Evolutionary conservation across 352 stramenopile species (phyloP).

Genomic region (Elongisporangium senticosum): DNA sequence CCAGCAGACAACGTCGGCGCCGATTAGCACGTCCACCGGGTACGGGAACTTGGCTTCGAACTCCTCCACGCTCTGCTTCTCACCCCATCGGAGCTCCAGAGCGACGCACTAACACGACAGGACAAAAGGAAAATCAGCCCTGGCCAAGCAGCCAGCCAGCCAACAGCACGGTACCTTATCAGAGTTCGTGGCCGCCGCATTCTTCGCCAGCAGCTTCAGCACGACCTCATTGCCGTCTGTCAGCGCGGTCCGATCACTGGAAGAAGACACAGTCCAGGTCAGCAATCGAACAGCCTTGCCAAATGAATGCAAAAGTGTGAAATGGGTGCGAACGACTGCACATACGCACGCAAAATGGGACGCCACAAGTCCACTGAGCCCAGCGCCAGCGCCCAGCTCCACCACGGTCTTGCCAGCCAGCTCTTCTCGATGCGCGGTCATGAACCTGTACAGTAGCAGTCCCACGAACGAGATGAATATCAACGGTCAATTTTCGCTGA

Average conservation of each 20-base stretch:
- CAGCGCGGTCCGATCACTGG: conserved; percentile 37
- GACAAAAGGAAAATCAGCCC: not conserved
- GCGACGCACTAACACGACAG: conserved; percentile 26
- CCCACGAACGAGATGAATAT: conserved; percentile 14
- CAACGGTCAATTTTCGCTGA: not conserved
- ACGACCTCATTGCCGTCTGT: conserved; percentile 77
- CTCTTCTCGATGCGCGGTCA: conserved; percentile 19
- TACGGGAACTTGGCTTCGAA: conserved; percentile 41
- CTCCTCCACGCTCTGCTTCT: conserved; percentile 28
- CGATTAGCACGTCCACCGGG: conserved; percentile 53
- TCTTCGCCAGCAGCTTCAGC: conserved; percentile 46
- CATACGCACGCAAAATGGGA: conserved; percentile 47
- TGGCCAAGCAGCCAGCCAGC: not conserved
- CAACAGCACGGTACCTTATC: conserved; percentile 2
- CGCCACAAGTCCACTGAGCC: conserved; percentile 53
- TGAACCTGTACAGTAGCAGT: conserved; percentile 13
- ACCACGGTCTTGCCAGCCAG: conserved; percentile 42
- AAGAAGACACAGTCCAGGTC: conserved; percentile 9
- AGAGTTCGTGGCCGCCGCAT: conserved; percentile 20
- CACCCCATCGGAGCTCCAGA: conserved; percentile 44
- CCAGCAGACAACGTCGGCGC: conserved; percentile 72
- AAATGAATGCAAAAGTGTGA: not conserved
- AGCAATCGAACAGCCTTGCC: conserved; percentile 1
- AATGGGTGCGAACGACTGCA: not conserved
- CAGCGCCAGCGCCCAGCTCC: conserved; percentile 45